Base-by-base conservation (phyloP, 176 grass and related monocot species). In the Avena insularis region DNA sequence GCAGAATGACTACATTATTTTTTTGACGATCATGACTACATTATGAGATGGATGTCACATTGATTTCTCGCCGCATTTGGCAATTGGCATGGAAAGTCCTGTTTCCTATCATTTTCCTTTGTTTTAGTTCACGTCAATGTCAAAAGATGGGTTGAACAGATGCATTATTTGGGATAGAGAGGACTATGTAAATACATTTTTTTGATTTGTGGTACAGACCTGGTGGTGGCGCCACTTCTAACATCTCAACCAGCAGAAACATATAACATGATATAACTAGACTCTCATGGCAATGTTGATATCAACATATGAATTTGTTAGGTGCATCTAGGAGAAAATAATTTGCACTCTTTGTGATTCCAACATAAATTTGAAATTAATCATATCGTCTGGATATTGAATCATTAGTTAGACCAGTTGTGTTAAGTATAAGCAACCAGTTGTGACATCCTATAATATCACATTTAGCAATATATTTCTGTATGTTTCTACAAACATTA, bases 271-370 rank as follows among this genome's bases (percentile, higher is more conserved):
- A 47, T 47, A 47, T 47, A 47, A 47, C 7, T 47, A 47, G 46
- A 47, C 46, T 47, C 46, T 47, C 46, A 8, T 47, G 46, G 7
- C 2, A 8, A 47, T 47, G 46, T 47, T 47, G 46, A 47, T 47
- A 47, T 47, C 7, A 45, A 75, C 33, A 20, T 75, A 48, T 67
- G 59, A 9, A 23, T 74, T 50, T 47, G 8, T 81, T 68, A 48
- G 54, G n/a, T 53, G n/a, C 16, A 62, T 79, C 46, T 83, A 0
- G 13, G 3, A 9, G 15, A 82, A 89, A 83, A 78, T 78, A 51
- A 35, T 76, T 45, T 33, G 43, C 45, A 29, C 15, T n/a, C 35
- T 49, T 79, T 79, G 47, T 45, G 17, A 57, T 78, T 17, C 49
- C 21, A 71, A 82, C 64, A 71, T 40, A 61, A 71, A 71, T 62